Conservation (phyloP, 2,329 filamentous ascomycete genomes). For the Aspergillus uvarum region DNA sequence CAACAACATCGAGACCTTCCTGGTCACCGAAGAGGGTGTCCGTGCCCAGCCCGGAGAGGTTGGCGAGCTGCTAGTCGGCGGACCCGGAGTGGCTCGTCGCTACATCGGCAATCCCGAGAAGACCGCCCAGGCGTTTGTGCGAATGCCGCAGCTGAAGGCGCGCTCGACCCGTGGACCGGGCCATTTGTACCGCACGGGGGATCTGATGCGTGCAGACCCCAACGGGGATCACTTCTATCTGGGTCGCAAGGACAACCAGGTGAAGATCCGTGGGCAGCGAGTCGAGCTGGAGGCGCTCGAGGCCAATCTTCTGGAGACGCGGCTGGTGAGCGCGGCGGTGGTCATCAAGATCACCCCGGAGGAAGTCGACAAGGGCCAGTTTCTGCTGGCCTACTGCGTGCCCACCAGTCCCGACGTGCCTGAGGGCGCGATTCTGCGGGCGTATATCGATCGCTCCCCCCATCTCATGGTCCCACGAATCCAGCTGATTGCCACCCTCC, state of each 20-base stretch:
- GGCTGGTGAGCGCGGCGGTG: constrained; percentile 18
- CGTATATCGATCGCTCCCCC: background rate
- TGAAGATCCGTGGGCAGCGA: constrained; percentile 55
- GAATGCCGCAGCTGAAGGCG: constrained; percentile 61
- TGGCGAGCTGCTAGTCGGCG: constrained; percentile 26
- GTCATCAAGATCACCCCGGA: constrained; percentile 15
- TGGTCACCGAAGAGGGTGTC: constrained; percentile 15
- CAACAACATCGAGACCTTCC: constrained; percentile 10
- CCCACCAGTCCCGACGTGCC: constrained; percentile 34
- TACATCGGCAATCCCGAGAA: constrained; percentile 61
- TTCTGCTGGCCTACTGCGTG: constrained; percentile 23
- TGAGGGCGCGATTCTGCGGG: background rate
- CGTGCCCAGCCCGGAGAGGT: constrained; percentile 14
- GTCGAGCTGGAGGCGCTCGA: constrained; percentile 52
- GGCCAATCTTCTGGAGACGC: constrained; percentile 14
- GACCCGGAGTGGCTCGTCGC: constrained; percentile 68
- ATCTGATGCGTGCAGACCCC: constrained; percentile 15
- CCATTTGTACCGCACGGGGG: constrained; percentile 20
- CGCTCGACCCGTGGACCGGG: background rate
- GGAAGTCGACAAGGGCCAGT: constrained; percentile 13
- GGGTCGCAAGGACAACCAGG: constrained; percentile 47
- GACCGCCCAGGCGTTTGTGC: constrained; percentile 69
- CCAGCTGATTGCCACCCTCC: constrained; percentile 65
- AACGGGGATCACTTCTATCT: constrained; percentile 37
- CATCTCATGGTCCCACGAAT: constrained; percentile 64